Base-by-base conservation (phyloP, 208 protist genomes). In the Baffinella frigidus region DNA sequence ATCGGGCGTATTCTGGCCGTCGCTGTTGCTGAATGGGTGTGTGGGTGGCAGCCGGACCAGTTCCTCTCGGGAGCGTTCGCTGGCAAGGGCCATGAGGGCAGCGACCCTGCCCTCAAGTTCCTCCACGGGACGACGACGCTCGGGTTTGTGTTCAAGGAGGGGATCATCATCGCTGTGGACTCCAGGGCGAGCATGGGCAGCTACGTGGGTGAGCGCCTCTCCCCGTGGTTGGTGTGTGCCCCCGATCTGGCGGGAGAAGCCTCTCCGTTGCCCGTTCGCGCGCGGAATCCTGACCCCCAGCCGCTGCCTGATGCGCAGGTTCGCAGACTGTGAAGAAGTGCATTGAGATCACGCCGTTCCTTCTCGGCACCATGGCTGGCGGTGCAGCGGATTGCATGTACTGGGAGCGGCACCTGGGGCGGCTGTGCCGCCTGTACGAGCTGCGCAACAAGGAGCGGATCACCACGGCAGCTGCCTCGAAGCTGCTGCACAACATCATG, bases 311-410 rank as follows among this genome's bases (percentile, higher is more conserved):
- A 30, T 95, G 33, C 39, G 50, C 74, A 97, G 97, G 98, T 27
- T 99, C 98, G 3, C 96, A 98, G 95, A 99, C 97, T 30, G 99
- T 99, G 35, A 98, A 99, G 95, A 99, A 99, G 95, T 98, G 99
- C 44, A 98, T 99, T 93, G 97, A 99, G 94, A 99, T 99, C 94
- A 80, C 72, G 33, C 93, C 93, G 30, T 99, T 98, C 94, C 94
- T 99, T 10, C 95, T 99, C 10, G 99, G 99, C 64, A 99, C 99
- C 11, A 99, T 99, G 98, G 99, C 99, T 71, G 97, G 98, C 89
- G 99, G 99, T 95, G 99, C 99, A 39, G 99, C 99, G 2, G 99
- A 99, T 95, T 99, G 99, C 96, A 95, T 97, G 89, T 99, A 98
- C 96, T 99, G 99, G 99, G 97, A 99, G 94, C 96, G 99, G 44